Conservation (phyloP, 2,329 filamentous ascomycete species). For the Helicocarpus griseus region DNA sequence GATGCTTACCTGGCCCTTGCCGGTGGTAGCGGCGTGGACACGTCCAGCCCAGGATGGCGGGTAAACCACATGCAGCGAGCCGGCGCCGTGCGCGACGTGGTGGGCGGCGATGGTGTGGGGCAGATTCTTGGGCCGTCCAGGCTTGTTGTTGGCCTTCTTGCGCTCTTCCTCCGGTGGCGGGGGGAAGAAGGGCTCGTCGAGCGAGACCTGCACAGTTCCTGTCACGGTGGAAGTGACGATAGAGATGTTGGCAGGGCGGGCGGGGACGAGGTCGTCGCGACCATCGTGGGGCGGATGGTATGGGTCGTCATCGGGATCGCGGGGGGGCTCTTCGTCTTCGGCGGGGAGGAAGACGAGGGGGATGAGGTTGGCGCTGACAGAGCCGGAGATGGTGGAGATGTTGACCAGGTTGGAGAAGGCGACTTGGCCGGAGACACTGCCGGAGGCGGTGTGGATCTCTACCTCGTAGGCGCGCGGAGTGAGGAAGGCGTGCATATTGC, state of each 20-base stretch:
- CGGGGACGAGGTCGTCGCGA: not conserved
- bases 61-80: slow-evolving; percentile 19
- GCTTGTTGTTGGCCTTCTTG: not conserved
- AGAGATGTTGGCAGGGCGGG: slow-evolving; percentile 7
- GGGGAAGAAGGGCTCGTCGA: slow-evolving; percentile 14
- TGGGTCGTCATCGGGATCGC: not conserved
- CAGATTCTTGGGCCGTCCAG: not conserved
- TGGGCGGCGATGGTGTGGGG: slow-evolving; percentile 6
- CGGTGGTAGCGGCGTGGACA: slow-evolving; percentile 14
- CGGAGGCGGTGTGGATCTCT: slow-evolving; percentile 20
- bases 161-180: not conserved
- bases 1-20: slow-evolving; percentile 10
- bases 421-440: slow-evolving; percentile 31
- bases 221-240: slow-evolving; percentile 12
- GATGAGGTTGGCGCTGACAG: slow-evolving; percentile 40
- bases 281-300: not conserved
- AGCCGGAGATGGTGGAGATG: slow-evolving; percentile 37
- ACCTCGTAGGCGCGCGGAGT: slow-evolving; percentile 18
- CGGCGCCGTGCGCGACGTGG: slow-evolving; percentile 16
- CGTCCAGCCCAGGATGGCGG: slow-evolving; percentile 23
- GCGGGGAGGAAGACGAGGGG: slow-evolving; percentile 23
- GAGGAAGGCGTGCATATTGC: slow-evolving; percentile 4
- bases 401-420: slow-evolving; percentile 41
- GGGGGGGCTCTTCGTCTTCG: not conserved
- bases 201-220: slow-evolving; percentile 12